Evolutionary conservation across 495 filamentous ascomycete genomes (phyloP).

Genomic region (Penicillium silybi): DNA sequence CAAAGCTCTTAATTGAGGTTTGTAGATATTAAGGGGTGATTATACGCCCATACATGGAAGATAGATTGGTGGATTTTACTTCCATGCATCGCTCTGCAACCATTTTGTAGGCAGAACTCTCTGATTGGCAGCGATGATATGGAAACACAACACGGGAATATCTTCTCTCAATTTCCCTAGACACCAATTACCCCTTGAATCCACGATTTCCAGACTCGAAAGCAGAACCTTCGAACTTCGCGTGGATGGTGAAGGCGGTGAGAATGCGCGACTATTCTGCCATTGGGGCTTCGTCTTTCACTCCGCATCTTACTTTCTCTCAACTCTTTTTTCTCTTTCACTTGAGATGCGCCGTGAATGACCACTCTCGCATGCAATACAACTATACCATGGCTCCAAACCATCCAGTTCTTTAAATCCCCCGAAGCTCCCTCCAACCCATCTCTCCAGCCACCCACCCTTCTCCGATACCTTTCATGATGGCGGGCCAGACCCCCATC

Average conservation of each 20-base stretch:
- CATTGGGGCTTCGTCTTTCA: not conserved
- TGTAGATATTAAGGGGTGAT: too few species aligned
- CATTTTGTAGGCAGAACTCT: too few species aligned
- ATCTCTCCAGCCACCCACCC: not conserved
- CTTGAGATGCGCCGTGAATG: not conserved
- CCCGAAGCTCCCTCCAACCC: not conserved
- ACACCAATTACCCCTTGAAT: too few species aligned
- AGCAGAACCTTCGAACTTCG: too few species aligned
- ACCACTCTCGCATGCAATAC: not conserved
- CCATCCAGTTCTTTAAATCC: not conserved
- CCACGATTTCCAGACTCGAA: too few species aligned
- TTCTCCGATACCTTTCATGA: conserved; percentile 1
- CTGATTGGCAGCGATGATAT: too few species aligned
- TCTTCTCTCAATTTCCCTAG: too few species aligned
- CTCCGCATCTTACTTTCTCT: not conserved
- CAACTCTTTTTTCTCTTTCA: not conserved
- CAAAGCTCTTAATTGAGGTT: too few species aligned
- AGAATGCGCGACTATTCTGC: not conserved
- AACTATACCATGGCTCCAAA: not conserved
- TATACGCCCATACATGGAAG: too few species aligned
- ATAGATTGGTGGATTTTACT: too few species aligned
- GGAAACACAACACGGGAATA: too few species aligned
- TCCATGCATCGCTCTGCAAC: too few species aligned
- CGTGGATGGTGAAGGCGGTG: not conserved
- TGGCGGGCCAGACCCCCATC: conserved; percentile 37